These are phyloP conservation scores for Trypanosoma congolense DNA, from an alignment of 208 protist species.

Conservation along the genomic window DNA sequence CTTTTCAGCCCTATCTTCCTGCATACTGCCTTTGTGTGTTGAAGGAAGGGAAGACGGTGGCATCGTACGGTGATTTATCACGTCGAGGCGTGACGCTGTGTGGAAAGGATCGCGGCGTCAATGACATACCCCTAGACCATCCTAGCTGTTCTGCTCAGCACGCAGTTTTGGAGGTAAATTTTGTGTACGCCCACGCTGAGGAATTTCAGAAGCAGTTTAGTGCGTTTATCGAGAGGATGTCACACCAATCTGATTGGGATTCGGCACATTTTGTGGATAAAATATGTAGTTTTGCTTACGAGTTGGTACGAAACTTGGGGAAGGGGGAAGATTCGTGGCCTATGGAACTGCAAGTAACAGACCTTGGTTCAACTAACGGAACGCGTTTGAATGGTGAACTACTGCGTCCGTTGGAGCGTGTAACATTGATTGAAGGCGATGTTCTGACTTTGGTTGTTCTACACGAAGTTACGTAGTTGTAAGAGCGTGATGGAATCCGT, in stretches of 20 bases:
- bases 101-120: constrained; percentile 52
- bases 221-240: constrained; percentile 3
- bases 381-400: constrained; percentile 56
- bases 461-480: constrained; percentile 72
- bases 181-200: constrained; percentile 24
- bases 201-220: constrained; percentile 14
- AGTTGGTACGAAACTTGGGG: constrained; percentile 28
- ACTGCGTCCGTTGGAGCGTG: constrained; percentile 28
- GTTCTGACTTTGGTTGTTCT: constrained; percentile 62
- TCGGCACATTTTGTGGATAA: constrained; percentile 8
- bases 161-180: constrained; percentile 62
- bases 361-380: constrained; percentile 74
- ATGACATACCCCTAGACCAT: constrained; percentile 67
- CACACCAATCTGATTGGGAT: constrained; percentile 6
- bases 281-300: constrained; percentile 26
- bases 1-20: constrained; percentile 44
- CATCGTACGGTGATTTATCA: constrained; percentile 27
- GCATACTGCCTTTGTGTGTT: constrained; percentile 47
- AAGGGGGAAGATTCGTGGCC: constrained; percentile 33
- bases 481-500: constrained; percentile 12
- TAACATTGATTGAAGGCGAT: constrained; percentile 58
- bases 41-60: constrained; percentile 45
- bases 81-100: constrained; percentile 54
- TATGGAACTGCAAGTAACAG: constrained; percentile 62
- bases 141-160: constrained; percentile 81